Conservation (phyloP, 805 yeast genomes). For the Metschnikowia lunata region DNA sequence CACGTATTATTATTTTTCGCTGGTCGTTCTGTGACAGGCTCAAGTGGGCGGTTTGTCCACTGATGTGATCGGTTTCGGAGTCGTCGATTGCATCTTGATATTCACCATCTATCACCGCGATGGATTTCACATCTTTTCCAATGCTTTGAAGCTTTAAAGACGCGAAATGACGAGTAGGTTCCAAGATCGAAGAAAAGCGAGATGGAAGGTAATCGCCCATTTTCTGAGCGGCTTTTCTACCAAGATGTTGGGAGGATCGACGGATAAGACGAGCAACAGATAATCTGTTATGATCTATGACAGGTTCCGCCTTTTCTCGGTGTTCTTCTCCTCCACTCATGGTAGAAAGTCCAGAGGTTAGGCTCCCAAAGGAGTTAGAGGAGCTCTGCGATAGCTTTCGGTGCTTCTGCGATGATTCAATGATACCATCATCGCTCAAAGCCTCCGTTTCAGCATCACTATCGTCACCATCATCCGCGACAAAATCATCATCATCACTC, state of each 20-base stretch:
- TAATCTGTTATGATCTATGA: conserved; percentile 65
- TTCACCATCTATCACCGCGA: conserved; percentile 42
- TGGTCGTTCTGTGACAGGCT: conserved; percentile 1
- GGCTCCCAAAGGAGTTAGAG: conserved; percentile 30
- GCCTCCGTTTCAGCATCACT: conserved; percentile 26
- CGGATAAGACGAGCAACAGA: conserved; percentile 73
- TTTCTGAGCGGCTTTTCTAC: conserved; percentile 78
- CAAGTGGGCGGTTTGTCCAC: not conserved
- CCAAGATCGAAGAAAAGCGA: conserved; percentile 75
- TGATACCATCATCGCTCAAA: conserved; percentile 23
- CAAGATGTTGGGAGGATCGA: conserved; percentile 71
- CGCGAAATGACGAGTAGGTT: conserved; percentile 90
- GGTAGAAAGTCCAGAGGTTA: conserved; percentile 25
- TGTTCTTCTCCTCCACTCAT: conserved; percentile 19
- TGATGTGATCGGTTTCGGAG: not conserved
- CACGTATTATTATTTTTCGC: conserved; percentile 47
- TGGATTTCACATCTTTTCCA: conserved; percentile 38
- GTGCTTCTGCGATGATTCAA: conserved; percentile 25
- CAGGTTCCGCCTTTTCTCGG: conserved; percentile 46
- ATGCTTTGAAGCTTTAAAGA: conserved; percentile 59
- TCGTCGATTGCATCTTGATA: conserved; percentile 28
- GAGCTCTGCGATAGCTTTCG: conserved; percentile 39
- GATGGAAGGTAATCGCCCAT: conserved; percentile 86
- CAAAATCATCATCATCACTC: conserved; percentile 21
- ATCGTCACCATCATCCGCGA: conserved; percentile 22